These are phyloP conservation scores for Cucumis cinereus DNA, from an alignment of 306 rosid species.

Conservation along the genomic window DNA sequence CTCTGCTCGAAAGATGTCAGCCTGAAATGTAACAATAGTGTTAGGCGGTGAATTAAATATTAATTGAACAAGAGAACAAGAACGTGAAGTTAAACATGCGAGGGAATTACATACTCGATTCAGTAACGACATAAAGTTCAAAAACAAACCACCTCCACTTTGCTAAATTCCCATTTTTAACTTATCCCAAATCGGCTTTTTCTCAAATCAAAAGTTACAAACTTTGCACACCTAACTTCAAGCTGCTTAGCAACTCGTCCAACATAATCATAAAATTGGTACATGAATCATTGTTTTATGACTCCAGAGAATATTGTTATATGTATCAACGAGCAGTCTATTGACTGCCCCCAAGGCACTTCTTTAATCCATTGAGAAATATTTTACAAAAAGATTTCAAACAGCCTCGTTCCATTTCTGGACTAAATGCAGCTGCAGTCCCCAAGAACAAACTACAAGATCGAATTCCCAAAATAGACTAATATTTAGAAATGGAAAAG, in stretches of 20 bases:
- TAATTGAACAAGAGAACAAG: not conserved
- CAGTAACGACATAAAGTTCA: not conserved
- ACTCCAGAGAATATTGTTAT: not conserved
- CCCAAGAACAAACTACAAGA: not conserved
- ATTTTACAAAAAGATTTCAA: not conserved
- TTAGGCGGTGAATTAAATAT: not conserved
- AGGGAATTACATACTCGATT: not conserved
- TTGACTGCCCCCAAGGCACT: not conserved
- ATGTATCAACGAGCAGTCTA: too few relatives aligned
- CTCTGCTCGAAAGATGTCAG: slow-evolving; percentile 83
- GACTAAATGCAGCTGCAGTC: not conserved
- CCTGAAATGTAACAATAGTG: slow-evolving; percentile 41
- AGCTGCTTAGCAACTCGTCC: not conserved
- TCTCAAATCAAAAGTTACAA: not conserved
- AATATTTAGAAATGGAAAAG: not conserved
- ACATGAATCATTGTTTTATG: not conserved
- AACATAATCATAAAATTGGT: not conserved
- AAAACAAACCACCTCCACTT: not conserved
- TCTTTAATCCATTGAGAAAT: not conserved
- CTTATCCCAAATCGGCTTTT: not conserved
- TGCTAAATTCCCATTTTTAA: not conserved
- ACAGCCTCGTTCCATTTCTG: not conserved
- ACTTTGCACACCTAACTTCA: not conserved
- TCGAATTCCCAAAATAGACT: not conserved
- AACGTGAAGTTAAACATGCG: not conserved